Conservation (phyloP, 78 protist genomes). For the Isochrysis galbana region DNA sequence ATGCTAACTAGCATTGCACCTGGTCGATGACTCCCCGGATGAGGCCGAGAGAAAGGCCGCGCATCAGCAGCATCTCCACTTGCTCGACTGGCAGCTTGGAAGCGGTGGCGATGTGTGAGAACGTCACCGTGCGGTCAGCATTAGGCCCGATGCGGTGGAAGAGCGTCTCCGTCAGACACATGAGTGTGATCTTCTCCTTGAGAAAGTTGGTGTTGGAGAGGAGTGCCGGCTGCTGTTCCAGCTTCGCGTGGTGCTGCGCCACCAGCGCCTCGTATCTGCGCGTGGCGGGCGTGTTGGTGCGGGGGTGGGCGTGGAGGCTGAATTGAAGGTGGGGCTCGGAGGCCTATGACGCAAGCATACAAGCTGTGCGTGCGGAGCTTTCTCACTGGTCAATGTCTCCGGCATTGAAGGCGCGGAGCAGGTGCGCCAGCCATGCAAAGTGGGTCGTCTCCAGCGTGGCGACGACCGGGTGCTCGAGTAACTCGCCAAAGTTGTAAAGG, state of each 20-base stretch:
- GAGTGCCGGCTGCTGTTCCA: slow-evolving; percentile 55
- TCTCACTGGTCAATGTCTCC: slow-evolving; percentile 68
- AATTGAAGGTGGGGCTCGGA: too few species aligned
- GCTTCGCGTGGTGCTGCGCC: neutral
- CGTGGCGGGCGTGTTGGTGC: too few species aligned
- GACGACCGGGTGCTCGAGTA: slow-evolving; percentile 15
- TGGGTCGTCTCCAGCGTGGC: slow-evolving; percentile 44
- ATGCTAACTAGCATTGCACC: too few species aligned
- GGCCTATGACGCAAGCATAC: too few species aligned
- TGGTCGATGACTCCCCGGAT: slow-evolving; percentile 73
- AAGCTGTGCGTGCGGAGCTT: too few species aligned
- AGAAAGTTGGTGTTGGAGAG: slow-evolving; percentile 50
- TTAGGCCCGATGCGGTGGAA: slow-evolving; percentile 37
- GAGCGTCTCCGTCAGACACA: slow-evolving; percentile 15
- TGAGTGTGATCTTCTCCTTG: slow-evolving; percentile 45
- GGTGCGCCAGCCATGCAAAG: slow-evolving; percentile 62
- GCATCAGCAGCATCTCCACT: slow-evolving; percentile 65
- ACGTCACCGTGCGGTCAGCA: slow-evolving; percentile 64
- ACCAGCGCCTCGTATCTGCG: neutral
- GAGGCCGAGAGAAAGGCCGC: slow-evolving; percentile 67
- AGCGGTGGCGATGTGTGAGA: slow-evolving; percentile 56
- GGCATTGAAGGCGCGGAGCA: slow-evolving; percentile 69
- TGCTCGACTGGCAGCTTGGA: slow-evolving; percentile 49
- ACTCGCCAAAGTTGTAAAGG: slow-evolving; percentile 75
- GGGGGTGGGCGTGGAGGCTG: neutral